A percentile compares a stretch with the other conserved stretches of the same genome.
Conservation (phyloP, 371 early-diverging fungal species). For the Rhizopus stolonifer region DNA sequence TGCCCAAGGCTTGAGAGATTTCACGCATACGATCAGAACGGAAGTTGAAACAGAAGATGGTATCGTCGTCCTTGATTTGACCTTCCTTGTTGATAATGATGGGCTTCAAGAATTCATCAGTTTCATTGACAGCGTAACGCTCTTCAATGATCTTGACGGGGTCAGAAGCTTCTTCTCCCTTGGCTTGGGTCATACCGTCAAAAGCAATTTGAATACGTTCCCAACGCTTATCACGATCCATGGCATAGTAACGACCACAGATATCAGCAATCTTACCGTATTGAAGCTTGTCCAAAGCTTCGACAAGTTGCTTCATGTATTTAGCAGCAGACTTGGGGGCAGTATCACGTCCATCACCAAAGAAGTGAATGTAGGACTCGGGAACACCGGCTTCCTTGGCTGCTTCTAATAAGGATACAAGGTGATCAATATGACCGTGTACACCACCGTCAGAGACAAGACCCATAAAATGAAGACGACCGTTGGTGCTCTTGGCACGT, state of each 20-base stretch:
- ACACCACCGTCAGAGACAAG: slow-evolving; percentile 99
- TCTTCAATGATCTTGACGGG: slow-evolving; percentile 77
- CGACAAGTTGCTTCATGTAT: slow-evolving; percentile 74
- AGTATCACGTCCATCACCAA: slow-evolving; percentile 99
- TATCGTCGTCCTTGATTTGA: slow-evolving; percentile 76
- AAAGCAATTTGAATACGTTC: slow-evolving; percentile 95
- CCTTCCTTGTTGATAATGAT: slow-evolving; percentile 84
- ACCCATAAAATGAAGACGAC: slow-evolving; percentile 95
- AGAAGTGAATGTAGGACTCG: slow-evolving; percentile 93
- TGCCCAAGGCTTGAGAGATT: slow-evolving; percentile 87
- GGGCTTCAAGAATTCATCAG: slow-evolving; percentile 99
- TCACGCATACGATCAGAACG: slow-evolving; percentile 99
- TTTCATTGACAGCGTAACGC: slow-evolving; percentile 83
- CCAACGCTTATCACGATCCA: slow-evolving; percentile 99
- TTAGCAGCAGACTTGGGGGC: slow-evolving; percentile 83
- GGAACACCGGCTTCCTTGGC: slow-evolving; percentile 88
- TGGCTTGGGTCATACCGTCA: slow-evolving; percentile 84
- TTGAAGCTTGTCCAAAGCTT: slow-evolving; percentile 57
- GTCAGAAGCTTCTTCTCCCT: slow-evolving; percentile 75
- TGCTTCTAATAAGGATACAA: slow-evolving; percentile 78
- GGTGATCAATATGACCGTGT: slow-evolving; percentile 97
- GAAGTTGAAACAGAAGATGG: slow-evolving; percentile 93
- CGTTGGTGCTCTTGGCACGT: slow-evolving; percentile 80
- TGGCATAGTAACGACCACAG: slow-evolving; percentile 98
- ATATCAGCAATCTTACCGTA: slow-evolving; percentile 94